Conservation (phyloP, 345 rosid species). For the Populus euphratica region DNA sequence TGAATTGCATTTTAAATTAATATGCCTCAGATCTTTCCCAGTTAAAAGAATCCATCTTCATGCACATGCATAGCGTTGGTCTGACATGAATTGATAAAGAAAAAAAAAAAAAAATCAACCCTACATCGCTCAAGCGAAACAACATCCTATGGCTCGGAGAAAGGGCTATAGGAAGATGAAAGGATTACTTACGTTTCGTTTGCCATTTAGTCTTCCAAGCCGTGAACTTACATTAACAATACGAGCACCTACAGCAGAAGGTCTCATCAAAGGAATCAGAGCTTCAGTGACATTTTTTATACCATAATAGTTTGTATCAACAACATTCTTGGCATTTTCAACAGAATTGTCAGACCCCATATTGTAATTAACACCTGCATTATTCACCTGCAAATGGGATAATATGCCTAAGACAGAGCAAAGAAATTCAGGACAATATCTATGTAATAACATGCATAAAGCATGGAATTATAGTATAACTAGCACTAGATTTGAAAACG, state of each 20-base stretch:
- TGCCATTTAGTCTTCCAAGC: conserved; percentile 74
- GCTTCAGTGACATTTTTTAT: conserved; percentile 71
- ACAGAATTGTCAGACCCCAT: conserved; percentile 72
- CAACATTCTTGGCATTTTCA: conserved; percentile 54
- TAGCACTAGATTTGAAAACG: background rate
- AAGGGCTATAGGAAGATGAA: background rate
- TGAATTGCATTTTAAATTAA: background rate
- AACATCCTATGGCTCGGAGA: background rate
- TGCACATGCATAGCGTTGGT: background rate
- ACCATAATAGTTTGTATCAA: conserved; percentile 76
- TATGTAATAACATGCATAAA: background rate
- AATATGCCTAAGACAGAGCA: conserved; percentile 12
- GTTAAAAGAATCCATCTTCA: background rate
- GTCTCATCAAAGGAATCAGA: conserved; percentile 81
- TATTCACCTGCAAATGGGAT: conserved; percentile 59
- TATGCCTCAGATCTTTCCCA: background rate
- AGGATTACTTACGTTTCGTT: conserved; percentile 60
- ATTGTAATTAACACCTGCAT: conserved; percentile 91
- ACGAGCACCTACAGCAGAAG: conserved; percentile 68
- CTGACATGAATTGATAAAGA: background rate
- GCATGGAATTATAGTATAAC: background rate
- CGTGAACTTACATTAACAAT: conserved; percentile 86
- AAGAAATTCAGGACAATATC: background rate
- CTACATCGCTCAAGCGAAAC: background rate
- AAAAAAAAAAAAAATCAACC: background rate